Base-by-base conservation (phyloP, 2,329 filamentous ascomycete species). In the Colletotrichum lindemuthianum region DNA sequence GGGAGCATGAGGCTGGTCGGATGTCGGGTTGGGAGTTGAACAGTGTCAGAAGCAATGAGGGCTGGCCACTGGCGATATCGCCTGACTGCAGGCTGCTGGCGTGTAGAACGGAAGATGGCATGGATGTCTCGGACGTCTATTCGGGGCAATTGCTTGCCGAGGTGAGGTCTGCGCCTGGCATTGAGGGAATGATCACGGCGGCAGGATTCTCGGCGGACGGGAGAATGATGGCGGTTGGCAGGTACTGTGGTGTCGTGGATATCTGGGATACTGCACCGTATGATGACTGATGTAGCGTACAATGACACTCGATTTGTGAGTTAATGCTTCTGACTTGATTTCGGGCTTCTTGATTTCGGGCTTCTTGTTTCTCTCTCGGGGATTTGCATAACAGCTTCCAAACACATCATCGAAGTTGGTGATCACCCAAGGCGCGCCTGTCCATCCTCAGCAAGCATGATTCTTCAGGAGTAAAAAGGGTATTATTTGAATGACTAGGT, bases 21-120 rank as follows among this genome's bases (percentile, higher is more conserved):
- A 39, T 80, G 50, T 73, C 74, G 1, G 76, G 72, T 3, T 81
- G 79, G 68, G 72, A 73, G 57, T 70, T 81, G 40, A 70, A 74
- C 58, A 63, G 71, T 3, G 71, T 75, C n/a, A 71, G 79, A 15
- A 44, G 49, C 49, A 65, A 44, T 12, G 79, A 81, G 63, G 79
- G 78, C 33, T 81, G 78, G 77, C 78, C 79, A 16, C 68, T 81
- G 55, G 72, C 71, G 41, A 72, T 80, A 37, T 81, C 79, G 4
- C 70, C 75, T 2, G 77, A 81, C 64, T 74, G 74, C 32, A 67
- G 73, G 47, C 78, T 74, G 65, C 70, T 81, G 69, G 72, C 70
- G 15, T 78, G 76, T 66, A 72, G 79, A 63, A 81, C 76, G 0
- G 79, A 81, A 56, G 73, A 75, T 4, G 79, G 79, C 7, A 76